Percentiles rank a stretch among this genome's conserved stretches.
phyloP scores from a whole-genome alignment of 768 basidiomycete genomes.

The Rhizopogon salebrosus region DNA sequence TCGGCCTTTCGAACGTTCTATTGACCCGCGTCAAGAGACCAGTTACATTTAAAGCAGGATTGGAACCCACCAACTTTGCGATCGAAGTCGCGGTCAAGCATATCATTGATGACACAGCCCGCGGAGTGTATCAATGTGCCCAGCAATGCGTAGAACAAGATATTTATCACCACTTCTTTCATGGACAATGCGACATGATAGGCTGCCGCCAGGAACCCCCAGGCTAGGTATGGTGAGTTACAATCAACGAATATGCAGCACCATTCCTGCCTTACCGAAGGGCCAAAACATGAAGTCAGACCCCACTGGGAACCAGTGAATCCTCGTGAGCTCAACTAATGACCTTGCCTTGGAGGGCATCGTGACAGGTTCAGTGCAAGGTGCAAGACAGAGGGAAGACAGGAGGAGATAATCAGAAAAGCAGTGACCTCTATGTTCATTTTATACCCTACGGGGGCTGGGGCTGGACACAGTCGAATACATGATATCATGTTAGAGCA shows the following conservation, averaged over 20 bases:
- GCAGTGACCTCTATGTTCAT: background rate
- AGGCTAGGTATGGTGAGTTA: background rate
- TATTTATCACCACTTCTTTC: background rate
- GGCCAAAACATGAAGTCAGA: background rate
- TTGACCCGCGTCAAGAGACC: background rate
- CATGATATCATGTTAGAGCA: too few relatives aligned
- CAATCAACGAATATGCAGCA: background rate
- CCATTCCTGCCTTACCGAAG: background rate
- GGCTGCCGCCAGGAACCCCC: background rate
- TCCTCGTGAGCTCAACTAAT: background rate
- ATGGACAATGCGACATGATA: background rate
- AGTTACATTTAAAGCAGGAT: background rate
- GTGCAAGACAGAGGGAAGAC: background rate
- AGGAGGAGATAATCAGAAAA: background rate
- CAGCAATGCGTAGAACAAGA: background rate
- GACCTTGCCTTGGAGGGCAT: background rate
- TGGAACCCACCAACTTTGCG: constrained; percentile 42
- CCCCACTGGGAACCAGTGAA: background rate
- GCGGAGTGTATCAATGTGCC: constrained; percentile 33
- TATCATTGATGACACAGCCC: constrained; percentile 53
- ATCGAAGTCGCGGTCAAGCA: constrained; percentile 48
- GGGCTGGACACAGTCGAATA: too few relatives aligned
- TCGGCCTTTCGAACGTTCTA: constrained; percentile 44
- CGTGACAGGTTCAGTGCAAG: background rate
- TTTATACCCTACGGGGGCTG: background rate